phyloP scores from a whole-genome alignment of 2,329 filamentous ascomycete genomes.

The Penicillium freii region DNA sequence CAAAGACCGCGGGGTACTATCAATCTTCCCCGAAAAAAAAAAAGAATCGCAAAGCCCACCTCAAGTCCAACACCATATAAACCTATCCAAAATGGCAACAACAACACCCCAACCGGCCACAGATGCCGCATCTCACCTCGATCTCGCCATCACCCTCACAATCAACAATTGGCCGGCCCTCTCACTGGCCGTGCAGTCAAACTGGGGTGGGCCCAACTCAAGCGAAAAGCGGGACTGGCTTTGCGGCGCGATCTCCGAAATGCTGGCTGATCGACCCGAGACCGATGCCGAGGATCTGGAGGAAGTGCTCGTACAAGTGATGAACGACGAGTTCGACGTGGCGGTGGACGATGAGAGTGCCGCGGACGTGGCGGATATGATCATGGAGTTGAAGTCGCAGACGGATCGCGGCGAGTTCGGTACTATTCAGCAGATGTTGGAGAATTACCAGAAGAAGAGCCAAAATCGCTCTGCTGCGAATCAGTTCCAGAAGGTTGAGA shows the following conservation, averaged over 20 bases:
- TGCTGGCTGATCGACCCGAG: conserved; percentile 62
- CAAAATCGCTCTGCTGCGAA: conserved; percentile 36
- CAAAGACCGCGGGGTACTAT: conserved; percentile 15
- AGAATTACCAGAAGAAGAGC: conserved; percentile 40
- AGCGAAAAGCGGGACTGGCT: conserved; percentile 95
- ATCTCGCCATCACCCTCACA: conserved; percentile 79
- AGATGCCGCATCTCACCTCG: conserved; percentile 66
- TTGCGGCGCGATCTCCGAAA: conserved; percentile 78
- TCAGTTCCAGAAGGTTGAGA: conserved; percentile 39
- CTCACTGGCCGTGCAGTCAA: conserved; percentile 78
- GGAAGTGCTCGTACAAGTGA: conserved; percentile 79
- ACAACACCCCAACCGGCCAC: conserved; percentile 40
- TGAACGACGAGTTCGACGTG: conserved; percentile 94
- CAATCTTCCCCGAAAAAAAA: not conserved
- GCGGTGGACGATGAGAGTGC: conserved; percentile 87
- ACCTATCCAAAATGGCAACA: conserved; percentile 20
- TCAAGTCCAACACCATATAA: not conserved
- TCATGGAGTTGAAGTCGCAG: conserved; percentile 66
- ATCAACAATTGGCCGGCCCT: conserved; percentile 88
- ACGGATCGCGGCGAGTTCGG: conserved; percentile 64
- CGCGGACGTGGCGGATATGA: conserved; percentile 67
- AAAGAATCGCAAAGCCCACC: not conserved
- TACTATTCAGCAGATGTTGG: conserved; percentile 63
- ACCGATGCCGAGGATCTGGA: conserved; percentile 79
- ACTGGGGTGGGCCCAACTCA: conserved; percentile 82